Base-by-base conservation (phyloP, 805 yeast species). In the Nakazawaea wyomingensis region DNA sequence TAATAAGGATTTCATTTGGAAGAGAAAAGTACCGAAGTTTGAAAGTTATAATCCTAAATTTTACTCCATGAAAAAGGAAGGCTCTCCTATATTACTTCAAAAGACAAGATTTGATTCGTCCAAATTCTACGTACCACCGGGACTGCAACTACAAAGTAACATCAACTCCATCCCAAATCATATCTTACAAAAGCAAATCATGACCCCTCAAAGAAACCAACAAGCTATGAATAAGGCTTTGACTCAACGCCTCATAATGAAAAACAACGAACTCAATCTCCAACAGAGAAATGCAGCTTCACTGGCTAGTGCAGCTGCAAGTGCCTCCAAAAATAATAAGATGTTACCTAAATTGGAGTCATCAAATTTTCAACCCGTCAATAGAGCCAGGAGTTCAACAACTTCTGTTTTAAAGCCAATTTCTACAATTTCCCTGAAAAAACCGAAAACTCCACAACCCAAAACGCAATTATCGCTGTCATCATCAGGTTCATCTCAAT, bases 1-100 rank as follows among this genome's bases (percentile, higher is more conserved):
- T 16, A 78, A 84, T 49, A 75, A 76, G 48, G 72, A 74, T 34
- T 62, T 64, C 39, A 74, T 91, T 10, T 90, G 97, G 97, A 70
- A 72, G 34, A 55, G 68, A 1, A 66, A 69, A 16, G 81, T 80
- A 2, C 96, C 96, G 1, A 78, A 76, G 52, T 55, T 87, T 34
- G 82, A 80, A 42, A 80, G 88, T 1, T 84, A 80, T 55, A 79
- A 79, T 48, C 71, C 61, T 45, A 57, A 61, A 28, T 33, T 59
- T 4, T 62, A 65, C 46, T 21, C 34, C 13, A 19, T 5, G 14
- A 44, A 44, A 21, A 28, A 34, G 19, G 22, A 31, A 4, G n/a
- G 16, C 28, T 20, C 46, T 16, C 21, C 41, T 30, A 24, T 34
- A 13, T 6, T 17, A 2, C 11, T 38, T 13, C 30, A 28, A 57